phyloP scores from a whole-genome alignment of 495 filamentous ascomycete genomes.

The Lindgomyces ingoldianus region DNA sequence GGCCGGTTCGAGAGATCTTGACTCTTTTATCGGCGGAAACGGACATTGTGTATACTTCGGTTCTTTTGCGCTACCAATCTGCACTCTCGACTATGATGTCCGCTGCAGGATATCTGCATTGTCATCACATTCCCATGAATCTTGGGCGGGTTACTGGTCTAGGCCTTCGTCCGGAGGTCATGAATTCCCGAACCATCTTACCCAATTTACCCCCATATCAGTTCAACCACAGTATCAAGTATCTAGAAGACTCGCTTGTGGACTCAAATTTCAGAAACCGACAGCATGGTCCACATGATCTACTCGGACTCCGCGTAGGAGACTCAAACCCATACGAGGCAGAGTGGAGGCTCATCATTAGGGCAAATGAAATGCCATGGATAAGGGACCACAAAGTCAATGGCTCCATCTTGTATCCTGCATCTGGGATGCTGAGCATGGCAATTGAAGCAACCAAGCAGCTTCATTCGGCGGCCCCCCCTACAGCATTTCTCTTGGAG shows the following conservation, averaged over 20 bases:
- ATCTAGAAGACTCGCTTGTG: too few relatives aligned
- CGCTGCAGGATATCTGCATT: too few relatives aligned
- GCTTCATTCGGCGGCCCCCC: not conserved
- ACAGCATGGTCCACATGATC: not conserved
- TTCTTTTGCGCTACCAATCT: not conserved
- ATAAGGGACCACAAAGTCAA: not conserved
- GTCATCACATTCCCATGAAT: too few relatives aligned
- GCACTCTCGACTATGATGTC: not conserved
- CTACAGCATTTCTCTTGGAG: not conserved
- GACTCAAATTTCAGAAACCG: not conserved
- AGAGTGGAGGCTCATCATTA: constrained; percentile 5
- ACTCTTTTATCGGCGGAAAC: not conserved
- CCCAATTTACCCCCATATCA: too few relatives aligned
- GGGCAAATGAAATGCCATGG: constrained; percentile 1
- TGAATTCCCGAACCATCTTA: too few relatives aligned
- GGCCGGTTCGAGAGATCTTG: constrained; percentile 46
- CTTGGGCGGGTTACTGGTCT: too few relatives aligned
- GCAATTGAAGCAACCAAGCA: constrained; percentile 1
- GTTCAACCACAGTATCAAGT: too few relatives aligned
- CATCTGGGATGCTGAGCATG: not conserved
- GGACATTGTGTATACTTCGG: not conserved
- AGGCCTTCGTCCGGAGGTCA: too few relatives aligned
- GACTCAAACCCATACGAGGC: not conserved
- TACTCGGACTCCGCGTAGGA: not conserved
- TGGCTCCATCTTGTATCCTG: not conserved